These are phyloP conservation scores for Penicillium cinerascens DNA, from an alignment of 495 filamentous ascomycete species.

Conservation along the genomic window DNA sequence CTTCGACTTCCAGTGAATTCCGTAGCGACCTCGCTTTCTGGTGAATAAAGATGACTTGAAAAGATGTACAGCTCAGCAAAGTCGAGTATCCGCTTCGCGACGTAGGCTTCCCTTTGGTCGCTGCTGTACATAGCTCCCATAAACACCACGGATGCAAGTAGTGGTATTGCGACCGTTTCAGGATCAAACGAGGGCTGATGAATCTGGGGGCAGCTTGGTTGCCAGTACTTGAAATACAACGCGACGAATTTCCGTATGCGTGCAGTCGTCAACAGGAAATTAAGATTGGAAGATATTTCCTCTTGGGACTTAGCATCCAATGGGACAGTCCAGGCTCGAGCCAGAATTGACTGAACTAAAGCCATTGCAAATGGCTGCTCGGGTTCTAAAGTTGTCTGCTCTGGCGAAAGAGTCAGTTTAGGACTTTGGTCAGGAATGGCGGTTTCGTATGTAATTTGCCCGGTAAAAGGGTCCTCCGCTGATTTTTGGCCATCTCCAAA, in stretches of 20 bases:
- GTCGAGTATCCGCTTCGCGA: conserved; percentile 42
- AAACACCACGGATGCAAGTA: conserved; percentile 38
- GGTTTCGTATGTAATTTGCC: conserved; percentile 16
- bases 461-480: conserved; percentile 18
- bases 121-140: conserved; percentile 50
- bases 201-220: conserved; percentile 42
- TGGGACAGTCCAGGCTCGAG: conserved; percentile 36
- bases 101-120: conserved; percentile 34
- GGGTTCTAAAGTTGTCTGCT: conserved; percentile 26
- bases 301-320: conserved; percentile 38
- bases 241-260: conserved; percentile 40
- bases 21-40: conserved; percentile 38
- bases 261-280: conserved; percentile 39
- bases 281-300: conserved; percentile 37
- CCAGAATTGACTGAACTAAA: conserved; percentile 36
- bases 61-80: conserved; percentile 47
- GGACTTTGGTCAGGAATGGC: conserved; percentile 17
- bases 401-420: conserved; percentile 11
- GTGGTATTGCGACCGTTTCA: conserved; percentile 31
- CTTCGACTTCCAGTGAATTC: conserved; percentile 23
- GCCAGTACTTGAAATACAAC: conserved; percentile 48
- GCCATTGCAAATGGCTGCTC: conserved; percentile 37
- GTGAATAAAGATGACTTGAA: conserved; percentile 39
- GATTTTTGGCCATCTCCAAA: conserved; percentile 33
- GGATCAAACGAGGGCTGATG: conserved; percentile 40